Conservation (phyloP, 2,329 filamentous ascomycete species). For the Aspergillus sergii region DNA sequence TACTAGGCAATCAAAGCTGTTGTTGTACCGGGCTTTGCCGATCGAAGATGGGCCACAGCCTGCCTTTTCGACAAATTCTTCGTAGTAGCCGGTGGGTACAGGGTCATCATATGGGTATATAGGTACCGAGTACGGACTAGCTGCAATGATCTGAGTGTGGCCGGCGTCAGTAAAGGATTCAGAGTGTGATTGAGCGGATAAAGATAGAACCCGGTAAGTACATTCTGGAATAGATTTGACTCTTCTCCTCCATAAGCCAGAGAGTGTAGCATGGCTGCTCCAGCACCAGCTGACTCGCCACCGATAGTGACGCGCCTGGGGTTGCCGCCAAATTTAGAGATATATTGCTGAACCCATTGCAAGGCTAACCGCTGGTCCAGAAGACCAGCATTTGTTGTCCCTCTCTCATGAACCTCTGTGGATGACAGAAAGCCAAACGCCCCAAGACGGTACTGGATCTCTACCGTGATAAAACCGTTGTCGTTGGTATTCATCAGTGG, state of each 20-base stretch:
- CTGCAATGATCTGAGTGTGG: not conserved
- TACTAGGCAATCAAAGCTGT: not conserved
- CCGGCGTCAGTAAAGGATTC: not conserved
- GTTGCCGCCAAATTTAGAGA: not conserved
- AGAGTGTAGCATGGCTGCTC: not conserved
- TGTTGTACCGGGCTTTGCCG: not conserved
- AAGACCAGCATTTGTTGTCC: not conserved
- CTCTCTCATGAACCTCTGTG: not conserved
- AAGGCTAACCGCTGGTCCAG: not conserved
- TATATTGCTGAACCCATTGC: slow-evolving; percentile 1
- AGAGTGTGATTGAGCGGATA: not conserved
- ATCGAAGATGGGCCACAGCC: not conserved
- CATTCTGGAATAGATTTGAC: not conserved
- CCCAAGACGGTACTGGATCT: slow-evolving; percentile 4
- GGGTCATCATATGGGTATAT: not conserved
- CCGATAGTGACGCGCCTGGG: not conserved
- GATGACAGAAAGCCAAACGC: slow-evolving; percentile 5
- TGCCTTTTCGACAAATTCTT: not conserved
- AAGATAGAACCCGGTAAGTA: not conserved
- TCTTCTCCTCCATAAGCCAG: not conserved
- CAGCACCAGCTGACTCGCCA: slow-evolving; percentile 1
- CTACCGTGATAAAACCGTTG: not conserved
- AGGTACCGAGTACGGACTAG: not conserved
- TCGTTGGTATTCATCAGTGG: not conserved
- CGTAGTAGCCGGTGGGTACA: not conserved